A percentile compares a stretch with the other conserved stretches of the same genome.
These are phyloP conservation scores for Copromyces sp. DNA, from an alignment of 495 filamentous ascomycete species.

Conservation along the genomic window DNA sequence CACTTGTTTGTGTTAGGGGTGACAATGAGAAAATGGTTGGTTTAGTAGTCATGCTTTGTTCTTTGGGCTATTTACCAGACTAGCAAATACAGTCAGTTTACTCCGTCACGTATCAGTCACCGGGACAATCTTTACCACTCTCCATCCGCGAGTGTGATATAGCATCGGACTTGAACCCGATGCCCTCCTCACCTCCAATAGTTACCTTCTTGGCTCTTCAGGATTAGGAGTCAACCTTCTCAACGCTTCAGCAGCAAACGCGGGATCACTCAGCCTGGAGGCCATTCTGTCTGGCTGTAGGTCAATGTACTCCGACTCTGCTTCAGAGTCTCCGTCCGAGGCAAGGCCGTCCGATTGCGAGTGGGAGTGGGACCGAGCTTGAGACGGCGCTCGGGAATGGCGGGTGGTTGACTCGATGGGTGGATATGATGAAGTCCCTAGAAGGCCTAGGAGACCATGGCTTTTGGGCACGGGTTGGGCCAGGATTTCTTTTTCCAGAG, in stretches of 20 bases:
- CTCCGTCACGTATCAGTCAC: background rate
- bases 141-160: background rate
- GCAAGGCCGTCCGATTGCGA: slow-evolving; percentile 1
- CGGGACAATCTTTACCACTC: background rate
- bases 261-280: slow-evolving; percentile 48
- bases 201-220: slow-evolving; percentile 20
- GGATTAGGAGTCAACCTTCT: slow-evolving; percentile 33
- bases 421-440: slow-evolving; percentile 6
- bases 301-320: slow-evolving; percentile 23
- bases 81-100: background rate
- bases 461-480: background rate
- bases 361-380: slow-evolving; percentile 35
- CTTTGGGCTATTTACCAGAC: background rate
- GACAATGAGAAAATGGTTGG: background rate
- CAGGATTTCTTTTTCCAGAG: background rate
- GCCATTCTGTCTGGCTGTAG: slow-evolving; percentile 60
- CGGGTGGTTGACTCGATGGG: slow-evolving; percentile 34
- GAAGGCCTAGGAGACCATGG: slow-evolving; percentile 1
- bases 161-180: background rate
- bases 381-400: slow-evolving; percentile 37
- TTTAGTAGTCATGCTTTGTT: background rate
- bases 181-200: background rate
- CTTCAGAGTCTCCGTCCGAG: background rate
- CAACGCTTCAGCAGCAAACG: slow-evolving; percentile 19
- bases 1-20: background rate